These are phyloP conservation scores for Polygonum maritimum DNA, from an alignment of 148 eudicot species.

Conservation along the genomic window DNA sequence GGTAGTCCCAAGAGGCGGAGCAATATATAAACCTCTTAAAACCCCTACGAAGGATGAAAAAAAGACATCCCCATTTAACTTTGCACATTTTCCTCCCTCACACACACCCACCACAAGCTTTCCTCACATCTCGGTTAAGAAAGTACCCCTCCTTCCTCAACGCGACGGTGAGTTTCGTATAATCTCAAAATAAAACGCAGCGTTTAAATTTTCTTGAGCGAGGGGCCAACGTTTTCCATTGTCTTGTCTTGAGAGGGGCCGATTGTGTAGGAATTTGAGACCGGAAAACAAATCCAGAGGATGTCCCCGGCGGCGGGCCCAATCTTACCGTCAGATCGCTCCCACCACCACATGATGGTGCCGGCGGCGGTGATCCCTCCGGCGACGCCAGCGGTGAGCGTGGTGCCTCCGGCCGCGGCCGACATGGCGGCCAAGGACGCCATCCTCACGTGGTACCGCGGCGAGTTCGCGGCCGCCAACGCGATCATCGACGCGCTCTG, in stretches of 20 bases:
- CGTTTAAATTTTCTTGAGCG: not conserved
- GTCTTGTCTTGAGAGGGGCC: no score
- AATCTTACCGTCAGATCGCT: constrained; percentile 25
- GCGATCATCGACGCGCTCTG: constrained; percentile 82
- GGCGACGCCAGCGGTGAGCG: not conserved
- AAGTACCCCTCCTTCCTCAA: not conserved
- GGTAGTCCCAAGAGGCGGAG: not conserved
- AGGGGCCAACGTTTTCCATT: not conserved
- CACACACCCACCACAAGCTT: not conserved
- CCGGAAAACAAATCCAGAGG: not conserved
- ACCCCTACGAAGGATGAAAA: not conserved
- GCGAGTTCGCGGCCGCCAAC: constrained; percentile 96
- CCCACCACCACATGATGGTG: constrained; percentile 13
- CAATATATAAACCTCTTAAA: constrained; percentile 4
- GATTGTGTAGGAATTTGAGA: no score
- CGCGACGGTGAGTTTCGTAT: not conserved
- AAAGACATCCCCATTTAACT: not conserved
- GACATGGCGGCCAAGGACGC: constrained; percentile 56
- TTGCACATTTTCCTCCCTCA: not conserved
- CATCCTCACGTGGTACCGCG: constrained; percentile 74
- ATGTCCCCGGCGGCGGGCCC: constrained; percentile 69
- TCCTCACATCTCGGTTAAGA: not conserved
- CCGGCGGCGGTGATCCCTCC: constrained; percentile 19
- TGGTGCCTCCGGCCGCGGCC: constrained; percentile 17
- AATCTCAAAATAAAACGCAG: not conserved